Evolutionary conservation across 202 grass and related monocot species (phyloP), one percentile per base, ranked within the genome.

Genomic region (Sporobolus alterniflorus): DNA sequence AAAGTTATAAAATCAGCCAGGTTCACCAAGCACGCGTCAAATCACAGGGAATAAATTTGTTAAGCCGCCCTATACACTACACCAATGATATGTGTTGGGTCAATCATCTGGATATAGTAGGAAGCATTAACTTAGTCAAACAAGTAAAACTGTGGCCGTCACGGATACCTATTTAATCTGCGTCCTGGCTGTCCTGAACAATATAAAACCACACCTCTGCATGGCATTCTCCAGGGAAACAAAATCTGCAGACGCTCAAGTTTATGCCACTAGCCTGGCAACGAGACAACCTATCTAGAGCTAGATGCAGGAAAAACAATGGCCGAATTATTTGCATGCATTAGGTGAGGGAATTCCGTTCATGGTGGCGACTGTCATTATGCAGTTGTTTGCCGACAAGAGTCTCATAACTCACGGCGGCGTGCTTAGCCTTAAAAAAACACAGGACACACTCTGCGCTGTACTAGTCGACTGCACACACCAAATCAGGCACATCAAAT

Each of bases 311-410:
- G 34, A 41, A 51, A 49, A 30, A 31, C 8, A 52, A 32, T 85
- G 73, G 71, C 67, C 32, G 50, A 64, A 73, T 78, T 75, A 73
- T 50, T 46, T 31, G 52, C 72, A 51, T 67, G 68, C 29, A 89
- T 91, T 91, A 91, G 93, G 86, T 90, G 89, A 89, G 90, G 83
- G 83, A 93, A 91, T 91, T 96, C 90, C 88, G 88, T 93, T 60
- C 86, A 24, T 18, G 78, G 79, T 86, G 74, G 63, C 43, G 30
- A 64, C 49, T 92, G 92, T 82, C 77, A 73, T 84, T 72, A 85
- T 88, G 71, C 75, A 69, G 70, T 85, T 90, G 75, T 85, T 85
- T 84, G 86, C 88, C 93, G 90, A 93, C 93, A 91, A 29, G 71
- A 66, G 71, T 65, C 82, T 88, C 88, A 86, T 46, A 50, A 73